Conservation (phyloP, 768 basidiomycete genomes). For the Calocybe gangraenosa region DNA sequence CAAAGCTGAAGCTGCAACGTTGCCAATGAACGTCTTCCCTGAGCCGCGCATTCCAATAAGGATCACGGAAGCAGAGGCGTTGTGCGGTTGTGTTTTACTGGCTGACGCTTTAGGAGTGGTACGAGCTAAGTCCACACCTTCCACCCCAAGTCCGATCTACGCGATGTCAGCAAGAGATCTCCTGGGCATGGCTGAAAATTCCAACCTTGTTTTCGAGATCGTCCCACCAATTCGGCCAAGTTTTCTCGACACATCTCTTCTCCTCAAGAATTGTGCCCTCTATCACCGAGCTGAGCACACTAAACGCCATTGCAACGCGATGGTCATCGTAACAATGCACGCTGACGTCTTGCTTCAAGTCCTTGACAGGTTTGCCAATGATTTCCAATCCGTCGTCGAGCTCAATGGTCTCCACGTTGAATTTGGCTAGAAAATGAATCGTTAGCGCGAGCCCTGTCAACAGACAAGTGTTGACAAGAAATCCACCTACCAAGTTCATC, state of each 20-base stretch:
- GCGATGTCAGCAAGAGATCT: background rate
- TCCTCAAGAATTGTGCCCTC: conserved; percentile 84
- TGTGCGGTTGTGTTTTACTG: conserved; percentile 27
- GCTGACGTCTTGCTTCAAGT: conserved; percentile 67
- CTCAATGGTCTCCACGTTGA: conserved; percentile 89
- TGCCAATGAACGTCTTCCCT: conserved; percentile 88
- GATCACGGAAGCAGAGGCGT: conserved; percentile 16
- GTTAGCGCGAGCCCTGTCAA: conserved; percentile 1
- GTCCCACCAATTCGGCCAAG: conserved; percentile 99
- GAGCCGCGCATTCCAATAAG: conserved; percentile 84
- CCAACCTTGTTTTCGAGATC: conserved; percentile 90
- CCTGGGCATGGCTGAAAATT: too few relatives aligned
- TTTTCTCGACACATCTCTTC: conserved; percentile 98
- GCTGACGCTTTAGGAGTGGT: conserved; percentile 36
- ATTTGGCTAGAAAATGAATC: conserved; percentile 61
- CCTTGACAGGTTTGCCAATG: conserved; percentile 64
- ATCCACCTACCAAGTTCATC: conserved; percentile 78
- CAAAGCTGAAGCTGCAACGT: conserved; percentile 68
- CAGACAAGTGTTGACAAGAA: background rate
- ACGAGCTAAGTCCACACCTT: conserved; percentile 73
- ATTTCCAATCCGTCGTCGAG: conserved; percentile 91
- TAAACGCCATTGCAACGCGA: conserved; percentile 98
- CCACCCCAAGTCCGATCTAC: conserved; percentile 85
- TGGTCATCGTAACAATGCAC: conserved; percentile 98
- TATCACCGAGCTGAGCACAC: conserved; percentile 75